Percentiles rank a stretch among this genome's conserved stretches.
phyloP scores from a whole-genome alignment of 2,329 filamentous ascomycete species.

The Huntiella omanensis region DNA sequence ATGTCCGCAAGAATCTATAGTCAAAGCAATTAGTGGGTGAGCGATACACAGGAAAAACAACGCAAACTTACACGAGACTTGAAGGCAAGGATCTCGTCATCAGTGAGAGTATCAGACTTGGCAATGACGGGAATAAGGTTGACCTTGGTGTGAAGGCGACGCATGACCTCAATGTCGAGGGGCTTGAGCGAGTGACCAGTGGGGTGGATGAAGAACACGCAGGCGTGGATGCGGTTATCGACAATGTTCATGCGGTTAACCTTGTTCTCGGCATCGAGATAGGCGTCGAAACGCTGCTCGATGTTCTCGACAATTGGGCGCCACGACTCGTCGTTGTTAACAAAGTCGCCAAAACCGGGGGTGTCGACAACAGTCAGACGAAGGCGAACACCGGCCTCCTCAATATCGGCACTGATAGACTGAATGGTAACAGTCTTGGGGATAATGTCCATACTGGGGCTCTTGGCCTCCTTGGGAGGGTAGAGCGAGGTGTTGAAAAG shows the following conservation, averaged over 20 bases:
- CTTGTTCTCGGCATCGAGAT: constrained; percentile 98
- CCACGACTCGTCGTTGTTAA: constrained; percentile 99
- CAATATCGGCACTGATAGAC: constrained; percentile 89
- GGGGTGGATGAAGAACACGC: constrained; percentile 98
- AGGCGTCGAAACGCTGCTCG: constrained; percentile 95
- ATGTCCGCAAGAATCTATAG: constrained; percentile 85
- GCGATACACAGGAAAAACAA: constrained; percentile 10
- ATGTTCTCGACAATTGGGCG: constrained; percentile 98
- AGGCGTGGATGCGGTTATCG: constrained; percentile 96
- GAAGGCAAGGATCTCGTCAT: constrained; percentile 87
- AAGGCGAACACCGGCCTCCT: constrained; percentile 94
- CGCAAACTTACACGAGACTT: constrained; percentile 68
- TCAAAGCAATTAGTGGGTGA: constrained; percentile 11
- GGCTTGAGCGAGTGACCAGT: constrained; percentile 97
- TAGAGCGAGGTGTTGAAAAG: constrained; percentile 99
- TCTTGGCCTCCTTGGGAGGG: constrained; percentile 95
- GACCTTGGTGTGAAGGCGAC: constrained; percentile 98
- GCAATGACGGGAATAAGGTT: constrained; percentile 98
- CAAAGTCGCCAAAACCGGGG: constrained; percentile 94
- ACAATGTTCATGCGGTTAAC: constrained; percentile 99
- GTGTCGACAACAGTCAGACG: constrained; percentile 95
- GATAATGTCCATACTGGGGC: constrained; percentile 90
- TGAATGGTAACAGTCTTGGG: constrained; percentile 95
- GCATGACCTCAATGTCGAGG: constrained; percentile 98
- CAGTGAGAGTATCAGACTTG: constrained; percentile 93